Conservation (phyloP, 495 filamentous ascomycete genomes). For the Aspergillus taichungensis region DNA sequence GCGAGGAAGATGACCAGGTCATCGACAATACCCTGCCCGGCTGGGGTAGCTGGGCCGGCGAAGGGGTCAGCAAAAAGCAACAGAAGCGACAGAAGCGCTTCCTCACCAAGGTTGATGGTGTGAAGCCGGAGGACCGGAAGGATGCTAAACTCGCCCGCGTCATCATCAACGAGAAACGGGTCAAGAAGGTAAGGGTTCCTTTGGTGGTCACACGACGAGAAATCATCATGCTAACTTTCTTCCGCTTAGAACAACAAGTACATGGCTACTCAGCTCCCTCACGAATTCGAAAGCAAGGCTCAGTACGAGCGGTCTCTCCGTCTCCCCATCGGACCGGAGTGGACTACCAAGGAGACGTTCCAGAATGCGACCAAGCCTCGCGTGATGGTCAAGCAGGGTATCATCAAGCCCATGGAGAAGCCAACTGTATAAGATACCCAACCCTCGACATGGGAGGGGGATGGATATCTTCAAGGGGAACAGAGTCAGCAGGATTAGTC, state of each 20-base stretch:
- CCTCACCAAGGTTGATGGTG: slow-evolving; percentile 63
- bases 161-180: slow-evolving; percentile 85
- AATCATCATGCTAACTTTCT: slow-evolving; percentile 20
- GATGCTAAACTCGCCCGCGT: slow-evolving; percentile 74
- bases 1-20: slow-evolving; percentile 78
- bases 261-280: slow-evolving; percentile 70
- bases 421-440: slow-evolving; percentile 45
- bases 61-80: slow-evolving; percentile 60
- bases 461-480: not conserved
- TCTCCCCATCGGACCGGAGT: slow-evolving; percentile 85
- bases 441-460: not conserved
- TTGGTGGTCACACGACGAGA: not conserved
- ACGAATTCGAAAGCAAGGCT: slow-evolving; percentile 72
- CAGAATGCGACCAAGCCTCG: slow-evolving; percentile 85
- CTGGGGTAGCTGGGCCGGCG: slow-evolving; percentile 86
- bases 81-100: slow-evolving; percentile 54
- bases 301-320: slow-evolving; percentile 90
- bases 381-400: slow-evolving; percentile 83
- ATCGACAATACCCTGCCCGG: slow-evolving; percentile 80
- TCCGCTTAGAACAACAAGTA: slow-evolving; percentile 68
- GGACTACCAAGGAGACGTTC: slow-evolving; percentile 88
- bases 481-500: too few relatives aligned
- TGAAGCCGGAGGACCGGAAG: slow-evolving; percentile 66
- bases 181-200: slow-evolving; percentile 65
- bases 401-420: slow-evolving; percentile 82